phyloP scores from a whole-genome alignment of 1,139 yeast species.

The Geotrichum fermentans region DNA sequence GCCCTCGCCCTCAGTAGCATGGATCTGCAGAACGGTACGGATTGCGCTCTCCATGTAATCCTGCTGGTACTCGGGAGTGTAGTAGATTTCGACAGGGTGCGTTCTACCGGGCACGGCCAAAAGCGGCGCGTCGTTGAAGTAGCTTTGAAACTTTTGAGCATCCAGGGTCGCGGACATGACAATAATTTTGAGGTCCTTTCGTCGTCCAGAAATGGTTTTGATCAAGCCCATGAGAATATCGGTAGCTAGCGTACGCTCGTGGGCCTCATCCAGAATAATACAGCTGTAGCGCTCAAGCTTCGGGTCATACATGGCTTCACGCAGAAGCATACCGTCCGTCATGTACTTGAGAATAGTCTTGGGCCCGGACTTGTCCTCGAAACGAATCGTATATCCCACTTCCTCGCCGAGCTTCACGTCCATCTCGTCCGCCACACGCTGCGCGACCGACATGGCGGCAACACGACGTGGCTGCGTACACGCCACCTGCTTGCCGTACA shows the following conservation, averaged over 20 bases:
- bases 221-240: conserved; percentile 94
- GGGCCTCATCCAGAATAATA: conserved; percentile 94
- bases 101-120: conserved; percentile 98
- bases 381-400: conserved; percentile 90
- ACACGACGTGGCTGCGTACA: conserved; percentile 98
- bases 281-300: conserved; percentile 75
- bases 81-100: conserved; percentile 92
- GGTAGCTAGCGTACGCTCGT: conserved; percentile 93
- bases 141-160: conserved; percentile 89
- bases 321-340: conserved; percentile 97
- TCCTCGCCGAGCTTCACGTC: conserved; percentile 86
- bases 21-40: conserved; percentile 90
- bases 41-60: conserved; percentile 94
- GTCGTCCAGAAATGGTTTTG: conserved; percentile 70
- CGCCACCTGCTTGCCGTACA: conserved; percentile 74
- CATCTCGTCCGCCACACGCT: conserved; percentile 94
- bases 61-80: conserved; percentile 93
- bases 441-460: conserved; percentile 96
- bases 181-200: conserved; percentile 86
- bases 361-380: conserved; percentile 79
- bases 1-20: conserved; percentile 93
- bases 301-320: conserved; percentile 98
- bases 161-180: conserved; percentile 98
- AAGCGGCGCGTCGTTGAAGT: conserved; percentile 87
- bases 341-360: conserved; percentile 85